Conservation (phyloP, 768 basidiomycete species). For the Tulasnella sp. region DNA sequence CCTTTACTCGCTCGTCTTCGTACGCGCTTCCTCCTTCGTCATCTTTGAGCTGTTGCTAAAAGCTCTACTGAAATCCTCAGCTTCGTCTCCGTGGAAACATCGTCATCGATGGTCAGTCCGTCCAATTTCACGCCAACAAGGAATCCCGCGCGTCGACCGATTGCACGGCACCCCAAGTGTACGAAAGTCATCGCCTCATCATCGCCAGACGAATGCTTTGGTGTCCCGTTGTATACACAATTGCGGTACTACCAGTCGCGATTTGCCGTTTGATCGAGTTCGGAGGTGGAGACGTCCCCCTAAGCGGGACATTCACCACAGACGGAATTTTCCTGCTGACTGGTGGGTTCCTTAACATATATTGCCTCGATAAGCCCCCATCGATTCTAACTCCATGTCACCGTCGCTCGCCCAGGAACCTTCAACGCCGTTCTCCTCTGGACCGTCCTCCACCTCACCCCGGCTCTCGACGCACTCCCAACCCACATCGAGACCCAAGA, state of each 20-base stretch:
- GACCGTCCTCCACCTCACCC: not conserved
- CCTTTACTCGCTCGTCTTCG: conserved; percentile 2
- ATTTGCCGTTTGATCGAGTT: not conserved
- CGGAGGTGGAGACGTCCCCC: not conserved
- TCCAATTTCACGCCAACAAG: not conserved
- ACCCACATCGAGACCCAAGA: not conserved
- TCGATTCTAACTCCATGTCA: not conserved
- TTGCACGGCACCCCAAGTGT: not conserved
- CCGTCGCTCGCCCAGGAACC: not conserved
- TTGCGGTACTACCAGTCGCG: not conserved
- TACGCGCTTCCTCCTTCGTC: not conserved
- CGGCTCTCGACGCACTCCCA: not conserved
- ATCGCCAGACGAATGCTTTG: conserved; percentile 11
- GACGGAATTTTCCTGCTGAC: not conserved
- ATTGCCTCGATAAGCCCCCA: too few species aligned
- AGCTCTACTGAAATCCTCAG: not conserved
- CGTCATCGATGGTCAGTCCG: not conserved
- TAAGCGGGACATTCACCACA: not conserved
- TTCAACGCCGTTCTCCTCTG: not conserved
- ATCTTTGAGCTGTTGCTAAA: not conserved
- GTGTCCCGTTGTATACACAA: conserved; percentile 1
- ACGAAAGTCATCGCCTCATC: not conserved
- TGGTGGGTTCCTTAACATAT: not conserved
- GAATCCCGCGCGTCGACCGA: not conserved
- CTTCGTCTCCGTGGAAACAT: conserved; percentile 14